Evolutionary conservation across 345 rosid genomes (phyloP).

Genomic region (Murraya paniculata): DNA sequence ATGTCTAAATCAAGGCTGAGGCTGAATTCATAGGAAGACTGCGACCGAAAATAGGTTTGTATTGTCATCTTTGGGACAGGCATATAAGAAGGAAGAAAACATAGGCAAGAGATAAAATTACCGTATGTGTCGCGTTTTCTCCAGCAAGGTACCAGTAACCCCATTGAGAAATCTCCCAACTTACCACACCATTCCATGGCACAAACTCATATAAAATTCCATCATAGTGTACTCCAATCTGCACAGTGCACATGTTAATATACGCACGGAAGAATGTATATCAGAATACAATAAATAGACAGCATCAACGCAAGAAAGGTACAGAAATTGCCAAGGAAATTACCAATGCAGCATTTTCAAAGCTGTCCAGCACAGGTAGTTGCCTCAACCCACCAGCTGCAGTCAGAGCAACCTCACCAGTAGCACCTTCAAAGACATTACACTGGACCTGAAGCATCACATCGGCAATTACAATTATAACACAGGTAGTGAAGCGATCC

Average conservation of each 20-base stretch:
- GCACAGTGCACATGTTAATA: conserved; percentile 22
- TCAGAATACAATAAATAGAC: not conserved
- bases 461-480: conserved; percentile 19
- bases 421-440: conserved; percentile 85
- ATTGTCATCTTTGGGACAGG: not conserved
- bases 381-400: conserved; percentile 91
- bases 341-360: conserved; percentile 93
- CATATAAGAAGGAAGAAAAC: not conserved
- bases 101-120: conserved; percentile 19
- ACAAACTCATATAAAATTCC: conserved; percentile 86
- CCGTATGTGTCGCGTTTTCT: conserved; percentile 71
- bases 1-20: not conserved
- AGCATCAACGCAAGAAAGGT: not conserved
- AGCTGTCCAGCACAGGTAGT: conserved; percentile 70
- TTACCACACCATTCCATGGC: conserved; percentile 80
- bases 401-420: conserved; percentile 81
- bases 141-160: conserved; percentile 81
- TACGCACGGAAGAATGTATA: not conserved
- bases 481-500: not conserved
- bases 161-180: conserved; percentile 82
- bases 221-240: conserved; percentile 89
- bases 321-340: conserved; percentile 5
- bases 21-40: not conserved
- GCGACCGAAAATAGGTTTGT: not conserved
- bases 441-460: conserved; percentile 69